phyloP scores from a whole-genome alignment of 257 asterid genomes.

The Datura wrightii region DNA sequence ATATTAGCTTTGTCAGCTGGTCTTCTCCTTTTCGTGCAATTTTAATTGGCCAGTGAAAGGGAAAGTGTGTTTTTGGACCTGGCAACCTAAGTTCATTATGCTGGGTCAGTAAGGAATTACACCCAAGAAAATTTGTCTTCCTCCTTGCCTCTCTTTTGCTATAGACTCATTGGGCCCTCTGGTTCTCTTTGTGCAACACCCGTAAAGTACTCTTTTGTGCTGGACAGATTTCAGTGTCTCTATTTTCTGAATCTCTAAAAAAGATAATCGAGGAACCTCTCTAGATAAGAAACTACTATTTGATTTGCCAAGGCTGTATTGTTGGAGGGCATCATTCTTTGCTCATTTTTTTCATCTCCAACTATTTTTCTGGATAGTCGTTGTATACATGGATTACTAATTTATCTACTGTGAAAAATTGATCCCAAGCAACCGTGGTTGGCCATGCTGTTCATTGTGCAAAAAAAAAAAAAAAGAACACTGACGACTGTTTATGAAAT shows the following conservation, averaged over 20 bases:
- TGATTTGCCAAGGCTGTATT: background rate
- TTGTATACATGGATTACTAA: background rate
- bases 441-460: background rate
- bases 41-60: background rate
- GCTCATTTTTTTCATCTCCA: background rate
- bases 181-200: background rate
- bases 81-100: background rate
- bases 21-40: background rate
- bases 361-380: background rate
- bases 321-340: background rate
- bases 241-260: background rate
- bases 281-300: slow-evolving; percentile 8
- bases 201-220: background rate
- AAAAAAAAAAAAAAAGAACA: background rate
- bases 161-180: background rate
- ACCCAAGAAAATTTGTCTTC: background rate
- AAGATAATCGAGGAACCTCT: background rate
- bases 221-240: background rate
- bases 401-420: background rate
- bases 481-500: background rate
- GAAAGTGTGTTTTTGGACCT: background rate
- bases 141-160: background rate
- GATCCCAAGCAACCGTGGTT: background rate
- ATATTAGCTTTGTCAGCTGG: background rate
- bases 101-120: background rate